phyloP scores from a whole-genome alignment of 192 early-diverging fungal genomes.

The Rhizoclosmatium sp. region DNA sequence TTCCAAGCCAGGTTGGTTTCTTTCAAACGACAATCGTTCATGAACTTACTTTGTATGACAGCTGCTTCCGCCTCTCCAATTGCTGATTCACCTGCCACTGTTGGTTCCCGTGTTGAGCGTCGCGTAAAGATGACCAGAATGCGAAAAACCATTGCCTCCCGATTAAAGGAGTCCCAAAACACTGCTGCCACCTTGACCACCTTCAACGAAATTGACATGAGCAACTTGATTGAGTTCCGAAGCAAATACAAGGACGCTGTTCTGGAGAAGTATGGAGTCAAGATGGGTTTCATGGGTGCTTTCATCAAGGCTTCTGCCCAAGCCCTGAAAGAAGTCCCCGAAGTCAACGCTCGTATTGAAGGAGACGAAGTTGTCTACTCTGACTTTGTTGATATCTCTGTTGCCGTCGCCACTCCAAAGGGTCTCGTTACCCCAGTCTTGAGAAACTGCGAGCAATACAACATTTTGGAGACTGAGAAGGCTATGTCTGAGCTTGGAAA shows the following conservation, averaged over 20 bases:
- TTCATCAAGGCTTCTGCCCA: slow-evolving; percentile 91
- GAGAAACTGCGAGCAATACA: slow-evolving; percentile 87
- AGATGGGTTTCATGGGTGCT: slow-evolving; percentile 98
- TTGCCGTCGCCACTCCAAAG: slow-evolving; percentile 98
- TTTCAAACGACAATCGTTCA: background rate
- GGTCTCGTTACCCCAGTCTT: slow-evolving; percentile 97
- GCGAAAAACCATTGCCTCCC: slow-evolving; percentile 91
- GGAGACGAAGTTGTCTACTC: slow-evolving; percentile 90
- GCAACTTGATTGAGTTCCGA: slow-evolving; percentile 90
- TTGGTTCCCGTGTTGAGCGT: slow-evolving; percentile 44
- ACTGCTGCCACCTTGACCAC: slow-evolving; percentile 97
- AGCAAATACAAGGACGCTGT: slow-evolving; percentile 93
- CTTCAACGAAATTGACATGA: slow-evolving; percentile 99
- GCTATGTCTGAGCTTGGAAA: slow-evolving; percentile 85
- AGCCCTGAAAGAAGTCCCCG: slow-evolving; percentile 90
- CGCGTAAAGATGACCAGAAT: slow-evolving; percentile 95
- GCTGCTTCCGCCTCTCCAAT: slow-evolving; percentile 35
- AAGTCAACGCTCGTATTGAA: slow-evolving; percentile 94
- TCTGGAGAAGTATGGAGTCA: slow-evolving; percentile 92
- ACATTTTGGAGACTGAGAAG: slow-evolving; percentile 91
- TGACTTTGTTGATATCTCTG: slow-evolving; percentile 94
- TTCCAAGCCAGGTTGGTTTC: slow-evolving; percentile 12
- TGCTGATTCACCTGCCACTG: slow-evolving; percentile 2
- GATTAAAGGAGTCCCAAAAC: slow-evolving; percentile 97
- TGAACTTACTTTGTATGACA: background rate